Conservation (phyloP, 208 protist species). For the Trypanosoma congolense region DNA sequence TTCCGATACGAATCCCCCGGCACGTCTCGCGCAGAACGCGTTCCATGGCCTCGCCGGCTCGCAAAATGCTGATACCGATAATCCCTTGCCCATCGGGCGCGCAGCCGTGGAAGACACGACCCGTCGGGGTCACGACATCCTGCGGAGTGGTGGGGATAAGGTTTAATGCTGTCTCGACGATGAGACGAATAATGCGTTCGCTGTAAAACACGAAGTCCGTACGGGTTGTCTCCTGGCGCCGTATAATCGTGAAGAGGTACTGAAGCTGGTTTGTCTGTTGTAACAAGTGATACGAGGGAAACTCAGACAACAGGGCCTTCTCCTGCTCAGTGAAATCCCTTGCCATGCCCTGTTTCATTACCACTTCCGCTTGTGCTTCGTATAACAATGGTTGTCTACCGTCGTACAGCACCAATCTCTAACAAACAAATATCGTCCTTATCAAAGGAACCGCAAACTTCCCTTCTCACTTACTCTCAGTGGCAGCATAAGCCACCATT, state of each 20-base stretch:
- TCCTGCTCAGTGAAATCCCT: background rate
- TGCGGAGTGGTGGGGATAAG: slow-evolving; percentile 81
- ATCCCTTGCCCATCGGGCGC: slow-evolving; percentile 75
- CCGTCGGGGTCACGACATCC: slow-evolving; percentile 91
- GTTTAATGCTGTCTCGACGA: slow-evolving; percentile 90
- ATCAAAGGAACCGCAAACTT: background rate
- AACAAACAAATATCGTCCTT: no score
- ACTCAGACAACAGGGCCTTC: slow-evolving; percentile 15
- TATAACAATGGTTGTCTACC: no score
- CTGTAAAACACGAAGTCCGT: slow-evolving; percentile 97
- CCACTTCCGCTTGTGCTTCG: no score
- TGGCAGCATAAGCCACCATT: no score
- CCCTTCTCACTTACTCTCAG: background rate
- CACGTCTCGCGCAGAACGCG: slow-evolving; percentile 90
- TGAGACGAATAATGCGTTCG: slow-evolving; percentile 93
- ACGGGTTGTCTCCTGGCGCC: slow-evolving; percentile 83
- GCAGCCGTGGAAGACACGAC: slow-evolving; percentile 68
- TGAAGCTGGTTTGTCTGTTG: slow-evolving; percentile 86
- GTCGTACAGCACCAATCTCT: no score
- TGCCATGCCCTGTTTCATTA: no score
- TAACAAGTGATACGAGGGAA: slow-evolving; percentile 51
- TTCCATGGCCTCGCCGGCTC: slow-evolving; percentile 97
- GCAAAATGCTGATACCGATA: slow-evolving; percentile 96
- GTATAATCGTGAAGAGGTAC: slow-evolving; percentile 94
- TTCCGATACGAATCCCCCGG: slow-evolving; percentile 95